Base-by-base conservation (phyloP, 139 green algal species). In the Coccomyxa sp. region DNA sequence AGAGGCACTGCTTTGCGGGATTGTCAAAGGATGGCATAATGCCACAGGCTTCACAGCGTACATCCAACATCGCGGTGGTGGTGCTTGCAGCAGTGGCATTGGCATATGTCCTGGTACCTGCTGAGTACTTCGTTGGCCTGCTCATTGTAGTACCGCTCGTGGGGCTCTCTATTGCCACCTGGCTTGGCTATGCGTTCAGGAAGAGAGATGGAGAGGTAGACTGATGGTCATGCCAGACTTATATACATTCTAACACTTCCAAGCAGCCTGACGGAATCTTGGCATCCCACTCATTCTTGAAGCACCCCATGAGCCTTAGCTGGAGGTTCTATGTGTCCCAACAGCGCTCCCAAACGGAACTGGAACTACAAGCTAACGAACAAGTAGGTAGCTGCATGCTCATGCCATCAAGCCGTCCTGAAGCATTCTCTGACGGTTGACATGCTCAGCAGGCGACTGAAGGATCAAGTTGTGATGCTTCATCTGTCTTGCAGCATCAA, bases 401-500 rank as follows among this genome's bases (percentile, higher is more conserved):
- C 50, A 31, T 64, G 18, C 22, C 50, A 64, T 4, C 18, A 31
- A 22, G 2, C 18, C 5, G 27, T 64, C 50, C 18, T 64, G 22
- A 18, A 64, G 4, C 18, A 6, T 64, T 7, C 50, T 64, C 50
- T 64, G 50, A 18, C 50, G 27, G 27, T 6, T 5, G 22, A 31
- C 18, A 64, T 64, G 3, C 5, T 2, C 22, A 64, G n/a, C n/a
- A n/a, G n/a, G n/a, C n/a, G n/a, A n/a, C n/a, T n/a, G n/a, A n/a
- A n/a, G n/a, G n/a, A n/a, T n/a, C n/a, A n/a, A n/a, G n/a, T n/a
- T n/a, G n/a, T n/a, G n/a, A n/a, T n/a, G n/a, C 50, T 7, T 64
- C 27, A 18, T 22, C 50, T 64, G 50, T 22, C 22, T 64, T 22
- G 24, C 85, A 93, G 84, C 38, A 36, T 90, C 6, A 71, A 84